Percentiles rank a stretch among this genome's conserved stretches.
phyloP scores from a whole-genome alignment of 2,329 filamentous ascomycete genomes.

The Tolypocladium paradoxum region DNA sequence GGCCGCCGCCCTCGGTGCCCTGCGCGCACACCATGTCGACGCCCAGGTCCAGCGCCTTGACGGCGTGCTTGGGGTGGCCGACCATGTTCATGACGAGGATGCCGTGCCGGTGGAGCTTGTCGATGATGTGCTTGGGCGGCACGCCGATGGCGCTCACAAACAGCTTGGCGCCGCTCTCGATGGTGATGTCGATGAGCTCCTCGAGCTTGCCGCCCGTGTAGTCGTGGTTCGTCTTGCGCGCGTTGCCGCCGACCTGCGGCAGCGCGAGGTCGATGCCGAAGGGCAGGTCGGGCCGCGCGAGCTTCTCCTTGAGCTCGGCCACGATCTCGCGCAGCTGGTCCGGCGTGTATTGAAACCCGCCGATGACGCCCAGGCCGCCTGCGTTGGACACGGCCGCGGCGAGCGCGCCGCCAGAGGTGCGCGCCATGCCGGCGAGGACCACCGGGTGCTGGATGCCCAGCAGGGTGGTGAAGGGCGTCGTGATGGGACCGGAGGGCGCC shows the following conservation, averaged over 20 bases:
- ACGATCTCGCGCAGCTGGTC: conserved; percentile 69
- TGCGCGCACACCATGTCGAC: conserved; percentile 90
- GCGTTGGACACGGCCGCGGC: conserved; percentile 84
- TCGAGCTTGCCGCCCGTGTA: conserved; percentile 86
- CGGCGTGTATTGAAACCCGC: conserved; percentile 63
- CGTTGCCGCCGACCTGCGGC: conserved; percentile 74
- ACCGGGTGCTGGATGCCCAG: conserved; percentile 81
- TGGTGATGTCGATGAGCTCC: conserved; percentile 76
- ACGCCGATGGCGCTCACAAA: conserved; percentile 88
- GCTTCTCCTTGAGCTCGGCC: conserved; percentile 69
- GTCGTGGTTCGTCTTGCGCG: conserved; percentile 88
- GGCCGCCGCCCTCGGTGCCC: conserved; percentile 85
- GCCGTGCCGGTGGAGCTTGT: conserved; percentile 65
- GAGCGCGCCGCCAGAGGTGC: conserved; percentile 65
- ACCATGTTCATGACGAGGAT: conserved; percentile 97
- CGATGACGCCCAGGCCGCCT: conserved; percentile 70
- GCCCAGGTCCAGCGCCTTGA: conserved; percentile 76
- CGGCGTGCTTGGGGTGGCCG: conserved; percentile 80
- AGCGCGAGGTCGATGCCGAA: conserved; percentile 90
- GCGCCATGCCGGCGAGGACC: conserved; percentile 88
- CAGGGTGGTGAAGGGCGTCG: conserved; percentile 67
- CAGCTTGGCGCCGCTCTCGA: conserved; percentile 70
- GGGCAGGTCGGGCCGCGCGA: conserved; percentile 56
- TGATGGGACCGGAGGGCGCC: conserved; percentile 44
- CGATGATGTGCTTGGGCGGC: conserved; percentile 62